Evolutionary conservation across 148 eudicot species (phyloP).

Genomic region (Rhododendron ovatum): DNA sequence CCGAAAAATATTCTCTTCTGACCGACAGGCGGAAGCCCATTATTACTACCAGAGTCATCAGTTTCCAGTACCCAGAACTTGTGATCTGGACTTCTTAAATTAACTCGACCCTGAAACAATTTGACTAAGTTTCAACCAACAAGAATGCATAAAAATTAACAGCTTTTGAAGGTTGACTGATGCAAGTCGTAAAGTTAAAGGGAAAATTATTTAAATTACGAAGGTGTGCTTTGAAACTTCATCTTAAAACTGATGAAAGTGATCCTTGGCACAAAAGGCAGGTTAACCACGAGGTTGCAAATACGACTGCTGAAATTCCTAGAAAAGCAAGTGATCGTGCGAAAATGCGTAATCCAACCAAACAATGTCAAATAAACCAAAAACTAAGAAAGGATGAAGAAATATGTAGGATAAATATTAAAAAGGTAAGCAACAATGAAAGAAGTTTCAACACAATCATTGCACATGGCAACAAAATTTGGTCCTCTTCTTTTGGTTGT

Average conservation of each 20-base stretch:
- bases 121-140: neutral
- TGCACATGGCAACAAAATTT: neutral
- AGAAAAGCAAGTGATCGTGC: neutral
- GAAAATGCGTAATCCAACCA: neutral
- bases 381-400: neutral
- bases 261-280: neutral
- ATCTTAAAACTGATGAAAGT: neutral
- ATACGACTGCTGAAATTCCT: neutral
- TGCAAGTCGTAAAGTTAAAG: neutral
- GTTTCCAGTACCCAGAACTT: conserved; percentile 87
- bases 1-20: conserved; percentile 80
- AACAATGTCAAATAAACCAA: neutral
- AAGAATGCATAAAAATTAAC: neutral
- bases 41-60: conserved; percentile 67
- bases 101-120: conserved; percentile 70
- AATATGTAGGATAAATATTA: neutral
- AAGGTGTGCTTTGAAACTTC: neutral
- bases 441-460: neutral
- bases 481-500: neutral
- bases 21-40: conserved; percentile 88
- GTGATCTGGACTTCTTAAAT: conserved; percentile 68
- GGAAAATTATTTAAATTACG: neutral
- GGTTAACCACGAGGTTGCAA: neutral
- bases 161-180: conserved; percentile 7
- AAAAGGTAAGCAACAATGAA: neutral